Evolutionary conservation across 1,284 basidiomycete species (phyloP), one percentile per base, ranked within the genome.

Genomic region (Apiotrichum laibachii): DNA sequence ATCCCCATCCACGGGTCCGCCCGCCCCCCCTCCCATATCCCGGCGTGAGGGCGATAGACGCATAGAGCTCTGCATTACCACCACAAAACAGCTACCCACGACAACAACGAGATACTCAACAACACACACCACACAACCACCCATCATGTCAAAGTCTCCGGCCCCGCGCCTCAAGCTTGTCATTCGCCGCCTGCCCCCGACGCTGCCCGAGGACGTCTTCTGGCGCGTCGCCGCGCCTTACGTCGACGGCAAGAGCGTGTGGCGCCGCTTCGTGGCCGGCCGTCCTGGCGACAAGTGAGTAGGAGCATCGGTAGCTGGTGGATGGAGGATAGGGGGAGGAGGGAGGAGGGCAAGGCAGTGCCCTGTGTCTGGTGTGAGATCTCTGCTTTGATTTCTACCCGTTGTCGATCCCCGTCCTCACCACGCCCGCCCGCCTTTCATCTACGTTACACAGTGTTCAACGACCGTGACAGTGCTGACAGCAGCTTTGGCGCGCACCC

Each of bases 181-280:
- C 65, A 86, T 98, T 22, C 86, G 94, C 35, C 81, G 92, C 26
- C 81, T 98, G 9, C 95, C 95, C 1, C 89, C 94, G 11, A 93
- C 92, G 67, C 81, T 99, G 1, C 94, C 95, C 2, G 92, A 93
- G 70, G 85, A 86, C 1, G 80, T 95, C 53, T 98, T 99, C 77
- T 98, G 95, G 95, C 85, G 88, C 67, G 90, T 88, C 62, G 90
- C 95, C 5, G 82, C 86, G 55, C 79, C 83, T 2, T 98, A 92
- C 92, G 86, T 95, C 18, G 86, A 89, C 8, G 86, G 90, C 42
- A 86, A 86, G 2, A 80, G 83, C 37, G 74, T 79, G 9, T 91
- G 87, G 88, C 88, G 84, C 72, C 71, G 79, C 0, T 91, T 83
- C 70, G 83, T 84, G 64, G 81, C 81, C 15, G 90, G 90, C 7